phyloP scores from a whole-genome alignment of 352 stramenopile genomes.

The Elongisporangium prolatum region DNA sequence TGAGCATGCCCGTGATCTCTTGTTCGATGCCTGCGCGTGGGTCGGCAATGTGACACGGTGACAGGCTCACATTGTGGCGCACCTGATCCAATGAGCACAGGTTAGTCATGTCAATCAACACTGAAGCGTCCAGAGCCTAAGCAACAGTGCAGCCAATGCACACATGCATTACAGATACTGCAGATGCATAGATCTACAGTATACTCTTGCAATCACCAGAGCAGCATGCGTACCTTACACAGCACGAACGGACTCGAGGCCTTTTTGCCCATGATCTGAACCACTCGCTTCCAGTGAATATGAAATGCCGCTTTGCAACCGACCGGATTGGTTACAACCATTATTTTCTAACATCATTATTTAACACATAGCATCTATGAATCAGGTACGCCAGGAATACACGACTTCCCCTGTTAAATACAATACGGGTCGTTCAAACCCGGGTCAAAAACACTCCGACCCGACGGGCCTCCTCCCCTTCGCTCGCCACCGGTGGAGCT shows the following conservation, averaged over 20 bases:
- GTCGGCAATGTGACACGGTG: constrained; percentile 67
- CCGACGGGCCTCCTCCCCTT: neutral
- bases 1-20: constrained; percentile 65
- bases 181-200: neutral
- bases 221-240: constrained; percentile 32
- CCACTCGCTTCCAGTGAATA: constrained; percentile 24
- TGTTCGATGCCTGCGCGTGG: constrained; percentile 68
- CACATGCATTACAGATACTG: neutral
- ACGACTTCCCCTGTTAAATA: neutral
- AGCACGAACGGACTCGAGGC: constrained; percentile 41
- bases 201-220: neutral
- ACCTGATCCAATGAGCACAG: constrained; percentile 15
- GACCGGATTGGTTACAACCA: neutral
- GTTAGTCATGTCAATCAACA: neutral
- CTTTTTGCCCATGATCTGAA: constrained; percentile 7
- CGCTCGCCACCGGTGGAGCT: neutral
- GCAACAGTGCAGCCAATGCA: neutral
- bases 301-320: constrained; percentile 1
- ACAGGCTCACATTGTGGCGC: constrained; percentile 65
- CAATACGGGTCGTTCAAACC: neutral
- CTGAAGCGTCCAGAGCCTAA: neutral
- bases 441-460: neutral
- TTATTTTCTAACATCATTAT: neutral
- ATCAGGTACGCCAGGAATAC: neutral
- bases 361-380: neutral